Base-by-base conservation (phyloP, 306 rosid genomes). In the Delonix regia region DNA sequence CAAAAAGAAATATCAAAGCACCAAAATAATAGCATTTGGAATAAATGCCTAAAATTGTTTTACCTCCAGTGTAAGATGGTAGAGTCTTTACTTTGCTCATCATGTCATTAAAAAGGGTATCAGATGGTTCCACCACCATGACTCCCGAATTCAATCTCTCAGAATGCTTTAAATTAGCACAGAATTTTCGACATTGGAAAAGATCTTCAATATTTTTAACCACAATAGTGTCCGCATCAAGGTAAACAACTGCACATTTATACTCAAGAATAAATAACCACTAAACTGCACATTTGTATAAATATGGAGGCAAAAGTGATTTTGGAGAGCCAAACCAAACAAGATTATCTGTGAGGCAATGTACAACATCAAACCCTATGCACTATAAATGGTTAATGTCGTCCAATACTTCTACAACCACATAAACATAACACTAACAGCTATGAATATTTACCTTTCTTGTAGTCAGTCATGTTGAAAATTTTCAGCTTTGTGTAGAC, bases 151-250 rank as follows among this genome's bases (percentile, higher is more conserved):
- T 96, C 85, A 96, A 84, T 84, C 93, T 88, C 94, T 96, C 99
- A 2, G 99, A 96, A 89, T 96, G 99, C 97, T 96, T 96, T 88
- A 96, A 87, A 82, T 96, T 96, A 45, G 99, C 99, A 76, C 99
- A 96, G 77, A 96, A 96, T 61, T 93, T 93, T 71, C 87, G 70
- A 81, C 98, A 96, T 86, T 96, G 85, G 88, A 96, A 96, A 72
- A 96, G 97, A 91, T 93, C 98, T 55, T 96, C 99, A 45, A 96
- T 83, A 42, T 79, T 90, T 82, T 89, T 90, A 52, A 96, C 89
- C 82, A 96, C 98, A 82, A 96, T 82, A 75, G 99, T 96, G 71
- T 96, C 99, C 78, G 98, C 98, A 44, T 96, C 99, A 18, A 96
- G 96, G 86, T 93, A 96, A 76, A 96, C 97, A 85, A 96, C 99